These are phyloP conservation scores for Cladosporium sp. DNA, from an alignment of 2,329 filamentous ascomycete species.

Conservation along the genomic window DNA sequence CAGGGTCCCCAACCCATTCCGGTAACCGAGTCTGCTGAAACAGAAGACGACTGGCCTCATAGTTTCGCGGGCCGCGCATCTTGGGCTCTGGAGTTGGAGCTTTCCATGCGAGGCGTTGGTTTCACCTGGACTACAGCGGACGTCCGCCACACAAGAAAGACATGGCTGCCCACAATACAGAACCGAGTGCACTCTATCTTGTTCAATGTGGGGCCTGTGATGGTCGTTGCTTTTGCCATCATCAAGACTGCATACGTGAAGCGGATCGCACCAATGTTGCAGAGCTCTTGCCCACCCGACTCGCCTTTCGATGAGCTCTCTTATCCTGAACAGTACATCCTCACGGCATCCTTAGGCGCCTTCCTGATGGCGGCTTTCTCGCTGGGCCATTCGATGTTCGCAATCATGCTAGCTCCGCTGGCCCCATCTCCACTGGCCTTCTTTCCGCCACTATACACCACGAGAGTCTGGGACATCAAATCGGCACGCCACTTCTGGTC, in stretches of 20 bases:
- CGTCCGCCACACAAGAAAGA: constrained; percentile 46
- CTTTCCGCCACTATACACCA: constrained; percentile 48
- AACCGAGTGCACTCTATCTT: constrained; percentile 44
- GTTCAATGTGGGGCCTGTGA: constrained; percentile 40
- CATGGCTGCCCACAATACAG: constrained; percentile 43
- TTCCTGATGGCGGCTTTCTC: constrained; percentile 48
- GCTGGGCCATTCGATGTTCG: constrained; percentile 44
- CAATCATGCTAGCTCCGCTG: constrained; percentile 42
- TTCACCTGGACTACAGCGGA: constrained; percentile 50
- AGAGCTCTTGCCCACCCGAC: constrained; percentile 10
- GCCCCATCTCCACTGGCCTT: constrained; percentile 44
- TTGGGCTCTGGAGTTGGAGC: constrained; percentile 47
- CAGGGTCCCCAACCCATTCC: constrained; percentile 32
- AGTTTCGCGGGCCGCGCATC: constrained; percentile 42
- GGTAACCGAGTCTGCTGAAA: constrained; percentile 39
- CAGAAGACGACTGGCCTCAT: constrained; percentile 43
- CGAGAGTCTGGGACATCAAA: constrained; percentile 42
- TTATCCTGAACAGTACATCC: constrained; percentile 36
- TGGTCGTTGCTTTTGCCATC: constrained; percentile 38
- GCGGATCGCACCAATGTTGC: constrained; percentile 27
- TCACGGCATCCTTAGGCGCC: constrained; percentile 44
- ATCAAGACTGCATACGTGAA: constrained; percentile 38
- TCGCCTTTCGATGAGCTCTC: constrained; percentile 40
- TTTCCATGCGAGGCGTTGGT: constrained; percentile 47
- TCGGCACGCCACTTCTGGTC: constrained; percentile 46